Conservation (phyloP, 2,329 filamentous ascomycete species). For the Cladobotryum protrusum region DNA sequence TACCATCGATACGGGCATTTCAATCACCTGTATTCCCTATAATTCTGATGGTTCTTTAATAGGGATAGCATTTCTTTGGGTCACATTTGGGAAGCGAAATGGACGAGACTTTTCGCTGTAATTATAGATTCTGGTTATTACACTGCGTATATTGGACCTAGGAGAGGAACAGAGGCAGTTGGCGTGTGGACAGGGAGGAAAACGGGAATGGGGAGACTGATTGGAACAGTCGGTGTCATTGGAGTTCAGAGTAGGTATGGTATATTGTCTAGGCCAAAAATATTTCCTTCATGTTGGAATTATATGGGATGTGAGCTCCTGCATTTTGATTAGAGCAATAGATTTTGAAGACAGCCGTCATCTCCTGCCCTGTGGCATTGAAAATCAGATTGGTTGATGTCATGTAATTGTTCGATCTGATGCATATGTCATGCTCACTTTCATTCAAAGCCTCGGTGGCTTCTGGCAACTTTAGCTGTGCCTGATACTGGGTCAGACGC, state of each 20-base stretch:
- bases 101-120: constrained; percentile 20
- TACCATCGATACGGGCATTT: constrained; percentile 8
- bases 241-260: constrained; percentile 12
- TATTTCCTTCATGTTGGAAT: no score
- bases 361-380: no score
- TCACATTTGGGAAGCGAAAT: constrained; percentile 7
- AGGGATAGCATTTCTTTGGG: constrained; percentile 13
- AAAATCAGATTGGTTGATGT: no score
- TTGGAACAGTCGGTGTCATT: constrained; percentile 8
- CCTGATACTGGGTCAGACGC: no score
- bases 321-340: no score
- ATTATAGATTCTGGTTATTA: constrained; percentile 26
- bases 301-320: no score
- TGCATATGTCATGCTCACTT: no score
- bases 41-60: constrained; percentile 11
- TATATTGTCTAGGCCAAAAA: constrained; percentile 5
- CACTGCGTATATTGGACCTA: constrained; percentile 13
- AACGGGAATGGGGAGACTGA: constrained; percentile 7
- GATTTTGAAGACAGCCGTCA: no score
- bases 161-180: constrained; percentile 3
- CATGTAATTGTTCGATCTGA: no score
- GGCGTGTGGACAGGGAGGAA: not conserved
- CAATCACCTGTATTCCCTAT: not conserved
- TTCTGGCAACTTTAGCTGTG: no score
- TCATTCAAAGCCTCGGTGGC: no score